These are phyloP conservation scores for Xylariomycetidae sp. DNA, from an alignment of 2,329 filamentous ascomycete species.

Conservation along the genomic window DNA sequence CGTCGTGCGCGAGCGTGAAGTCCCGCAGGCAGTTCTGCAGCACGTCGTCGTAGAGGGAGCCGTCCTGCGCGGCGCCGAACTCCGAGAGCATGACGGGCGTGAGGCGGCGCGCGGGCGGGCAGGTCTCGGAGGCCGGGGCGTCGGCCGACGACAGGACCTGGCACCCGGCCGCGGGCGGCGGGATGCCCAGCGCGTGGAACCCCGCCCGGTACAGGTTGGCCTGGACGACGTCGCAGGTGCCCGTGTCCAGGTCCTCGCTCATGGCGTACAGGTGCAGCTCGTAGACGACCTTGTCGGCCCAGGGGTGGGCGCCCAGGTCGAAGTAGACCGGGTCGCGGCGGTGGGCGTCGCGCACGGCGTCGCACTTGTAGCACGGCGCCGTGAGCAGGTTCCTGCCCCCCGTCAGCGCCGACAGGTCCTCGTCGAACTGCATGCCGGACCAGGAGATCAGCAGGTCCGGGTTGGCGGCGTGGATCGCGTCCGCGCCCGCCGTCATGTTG, in stretches of 20 bases:
- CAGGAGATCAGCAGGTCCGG: constrained; percentile 40
- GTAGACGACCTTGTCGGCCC: constrained; percentile 42
- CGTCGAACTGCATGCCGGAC: constrained; percentile 43
- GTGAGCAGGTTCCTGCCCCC: constrained; percentile 33
- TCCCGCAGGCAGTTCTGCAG: constrained; percentile 39
- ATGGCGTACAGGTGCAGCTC: constrained; percentile 38
- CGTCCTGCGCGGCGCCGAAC: constrained; percentile 39
- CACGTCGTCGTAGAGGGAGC: constrained; percentile 35
- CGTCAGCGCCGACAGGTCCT: constrained; percentile 38
- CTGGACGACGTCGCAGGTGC: constrained; percentile 40
- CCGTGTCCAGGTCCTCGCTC: constrained; percentile 37
- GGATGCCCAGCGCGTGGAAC: constrained; percentile 40
- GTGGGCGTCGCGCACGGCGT: constrained; percentile 34
- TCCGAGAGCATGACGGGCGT: constrained; percentile 43
- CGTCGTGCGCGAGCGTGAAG: constrained; percentile 36
- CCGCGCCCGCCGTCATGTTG: constrained; percentile 36
- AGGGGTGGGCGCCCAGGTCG: constrained; percentile 36
- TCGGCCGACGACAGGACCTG: no score
- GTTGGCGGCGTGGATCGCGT: constrained; percentile 38
- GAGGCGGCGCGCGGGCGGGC: constrained; percentile 30
- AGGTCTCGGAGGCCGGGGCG: constrained; percentile 31
- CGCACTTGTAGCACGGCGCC: constrained; percentile 35
- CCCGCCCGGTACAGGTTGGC: constrained; percentile 43
- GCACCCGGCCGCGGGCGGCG: constrained; percentile 35
- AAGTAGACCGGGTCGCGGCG: constrained; percentile 39